Evolutionary conservation across 2,329 filamentous ascomycete genomes (phyloP).

Genomic region (Claviceps pazoutovae): DNA sequence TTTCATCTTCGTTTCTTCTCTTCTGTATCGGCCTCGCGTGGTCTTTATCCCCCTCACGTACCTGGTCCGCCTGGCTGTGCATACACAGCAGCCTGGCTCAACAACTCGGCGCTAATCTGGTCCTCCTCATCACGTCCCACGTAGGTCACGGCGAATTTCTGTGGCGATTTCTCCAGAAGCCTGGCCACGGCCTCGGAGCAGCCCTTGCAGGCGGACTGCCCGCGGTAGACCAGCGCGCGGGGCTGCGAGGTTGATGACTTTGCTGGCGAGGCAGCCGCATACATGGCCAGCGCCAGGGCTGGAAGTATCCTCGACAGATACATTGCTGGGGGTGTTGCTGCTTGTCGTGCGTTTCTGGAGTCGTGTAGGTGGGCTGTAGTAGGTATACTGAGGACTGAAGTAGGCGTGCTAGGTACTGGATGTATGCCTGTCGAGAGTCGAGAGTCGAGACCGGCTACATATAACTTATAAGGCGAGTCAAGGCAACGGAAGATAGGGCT

Average conservation of each 20-base stretch:
- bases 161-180: constrained; percentile 9
- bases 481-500: too few species aligned
- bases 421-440: too few species aligned
- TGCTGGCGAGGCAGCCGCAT: not conserved
- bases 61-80: constrained; percentile 10
- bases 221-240: constrained; percentile 11
- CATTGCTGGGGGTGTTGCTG: not conserved
- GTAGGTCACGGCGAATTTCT: constrained; percentile 10
- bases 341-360: too few species aligned
- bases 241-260: not conserved
- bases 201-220: constrained; percentile 7
- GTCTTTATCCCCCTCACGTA: too few species aligned
- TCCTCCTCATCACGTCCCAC: constrained; percentile 9
- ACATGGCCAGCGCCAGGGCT: not conserved
- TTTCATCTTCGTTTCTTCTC: too few species aligned
- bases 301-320: not conserved
- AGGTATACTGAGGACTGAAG: too few species aligned
- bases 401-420: too few species aligned
- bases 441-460: too few species aligned
- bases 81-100: constrained; percentile 8
- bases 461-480: too few species aligned
- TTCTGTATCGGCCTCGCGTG: too few species aligned
- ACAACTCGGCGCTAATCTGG: constrained; percentile 5
- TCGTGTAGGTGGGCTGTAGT: too few species aligned
- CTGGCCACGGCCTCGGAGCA: constrained; percentile 10